Evolutionary conservation across 441 rosid genomes (phyloP).

Genomic region (Populus hybrid): DNA sequence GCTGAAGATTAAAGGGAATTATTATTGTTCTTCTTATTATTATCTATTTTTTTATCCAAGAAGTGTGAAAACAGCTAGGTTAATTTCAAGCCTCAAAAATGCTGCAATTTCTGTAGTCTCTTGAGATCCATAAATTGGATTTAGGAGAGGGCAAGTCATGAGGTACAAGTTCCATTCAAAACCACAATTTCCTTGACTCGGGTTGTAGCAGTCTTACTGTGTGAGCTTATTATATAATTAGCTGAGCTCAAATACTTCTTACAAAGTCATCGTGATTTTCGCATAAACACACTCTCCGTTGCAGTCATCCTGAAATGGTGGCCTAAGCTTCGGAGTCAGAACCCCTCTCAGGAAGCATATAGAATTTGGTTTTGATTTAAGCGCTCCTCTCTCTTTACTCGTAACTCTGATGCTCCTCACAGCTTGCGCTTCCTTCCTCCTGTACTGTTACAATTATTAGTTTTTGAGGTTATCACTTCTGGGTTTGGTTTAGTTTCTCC

Average conservation of each 20-base stretch:
- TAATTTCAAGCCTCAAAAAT: constrained; percentile 21
- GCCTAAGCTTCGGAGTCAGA: constrained; percentile 34
- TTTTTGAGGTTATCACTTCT: neutral
- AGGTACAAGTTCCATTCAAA: constrained; percentile 3
- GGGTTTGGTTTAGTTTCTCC: neutral
- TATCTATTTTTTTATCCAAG: neutral
- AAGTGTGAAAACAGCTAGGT: constrained; percentile 24
- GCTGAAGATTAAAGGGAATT: constrained; percentile 14
- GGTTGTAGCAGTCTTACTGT: constrained; percentile 9
- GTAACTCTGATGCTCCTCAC: constrained; percentile 1
- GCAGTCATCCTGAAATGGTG: constrained; percentile 26
- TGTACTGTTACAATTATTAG: neutral
- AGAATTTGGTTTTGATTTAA: constrained; percentile 19
- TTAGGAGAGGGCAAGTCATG: constrained; percentile 19
- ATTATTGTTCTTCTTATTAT: neutral
- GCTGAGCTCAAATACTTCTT: constrained; percentile 3
- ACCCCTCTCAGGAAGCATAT: constrained; percentile 30
- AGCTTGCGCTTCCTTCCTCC: constrained; percentile 5
- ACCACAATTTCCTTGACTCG: constrained; percentile 16
- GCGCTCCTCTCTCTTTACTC: constrained; percentile 7
- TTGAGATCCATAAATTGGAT: constrained; percentile 36
- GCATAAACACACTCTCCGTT: constrained; percentile 20
- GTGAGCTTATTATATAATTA: constrained; percentile 2
- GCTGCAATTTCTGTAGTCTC: constrained; percentile 29
- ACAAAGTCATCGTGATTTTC: constrained; percentile 15